Evolutionary conservation across 2,329 filamentous ascomycete genomes (phyloP).

Genomic region (Colletotrichum magnum): DNA sequence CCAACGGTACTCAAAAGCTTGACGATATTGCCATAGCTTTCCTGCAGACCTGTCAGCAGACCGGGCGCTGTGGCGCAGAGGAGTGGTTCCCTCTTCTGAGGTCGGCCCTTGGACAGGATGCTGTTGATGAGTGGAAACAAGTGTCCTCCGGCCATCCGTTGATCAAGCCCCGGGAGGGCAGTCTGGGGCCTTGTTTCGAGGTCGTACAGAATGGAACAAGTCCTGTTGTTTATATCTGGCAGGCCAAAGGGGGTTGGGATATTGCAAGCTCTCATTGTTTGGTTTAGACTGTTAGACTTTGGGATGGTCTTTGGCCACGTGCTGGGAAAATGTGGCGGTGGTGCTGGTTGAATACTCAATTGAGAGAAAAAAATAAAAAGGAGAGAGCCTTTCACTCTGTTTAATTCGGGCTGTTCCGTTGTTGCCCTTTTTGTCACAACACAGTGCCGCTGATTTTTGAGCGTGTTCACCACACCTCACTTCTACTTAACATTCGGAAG

Average conservation of each 20-base stretch:
- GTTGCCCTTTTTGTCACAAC: not conserved
- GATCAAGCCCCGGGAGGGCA: not conserved
- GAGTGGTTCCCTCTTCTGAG: constrained; percentile 15
- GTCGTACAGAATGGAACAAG: constrained; percentile 1
- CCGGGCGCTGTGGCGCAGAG: not conserved
- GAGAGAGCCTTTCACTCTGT: too few species aligned
- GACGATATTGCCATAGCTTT: constrained; percentile 11
- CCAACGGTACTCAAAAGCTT: constrained; percentile 1
- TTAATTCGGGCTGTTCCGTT: too few species aligned
- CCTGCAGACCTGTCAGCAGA: not conserved
- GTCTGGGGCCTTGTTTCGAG: constrained; percentile 29
- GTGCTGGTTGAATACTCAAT: too few species aligned
- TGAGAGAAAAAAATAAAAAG: too few species aligned
- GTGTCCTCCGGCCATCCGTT: not conserved
- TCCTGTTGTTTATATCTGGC: constrained; percentile 13
- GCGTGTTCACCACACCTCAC: not conserved
- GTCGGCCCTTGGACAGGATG: not conserved
- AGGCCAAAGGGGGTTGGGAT: constrained; percentile 1
- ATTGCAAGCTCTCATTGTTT: not conserved
- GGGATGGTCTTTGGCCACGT: not conserved
- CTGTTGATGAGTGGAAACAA: constrained; percentile 25
- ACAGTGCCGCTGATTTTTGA: not conserved
- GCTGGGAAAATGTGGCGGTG: not conserved
- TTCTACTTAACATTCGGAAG: not conserved
- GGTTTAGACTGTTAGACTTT: constrained; percentile 1